phyloP scores from a whole-genome alignment of 2,329 filamentous ascomycete genomes.

The Cladosporium cucumerinum region DNA sequence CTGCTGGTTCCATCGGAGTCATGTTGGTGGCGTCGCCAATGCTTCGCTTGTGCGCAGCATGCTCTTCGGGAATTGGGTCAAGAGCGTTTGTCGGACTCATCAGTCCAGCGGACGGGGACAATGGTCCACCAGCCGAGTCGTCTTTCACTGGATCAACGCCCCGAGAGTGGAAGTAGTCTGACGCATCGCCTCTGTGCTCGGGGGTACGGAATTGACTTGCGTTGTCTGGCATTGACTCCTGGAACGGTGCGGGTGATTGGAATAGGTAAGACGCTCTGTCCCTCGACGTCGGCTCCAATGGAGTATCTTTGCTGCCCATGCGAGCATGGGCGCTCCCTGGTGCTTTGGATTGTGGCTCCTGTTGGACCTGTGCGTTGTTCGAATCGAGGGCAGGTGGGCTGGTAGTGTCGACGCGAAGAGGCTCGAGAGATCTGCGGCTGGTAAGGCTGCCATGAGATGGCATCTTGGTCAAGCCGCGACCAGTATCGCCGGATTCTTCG shows the following conservation, averaged over 20 bases:
- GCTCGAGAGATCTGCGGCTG: slow-evolving; percentile 30
- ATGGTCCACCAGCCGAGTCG: background rate
- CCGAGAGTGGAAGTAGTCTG: slow-evolving; percentile 18
- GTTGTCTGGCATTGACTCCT: background rate
- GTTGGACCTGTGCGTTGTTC: slow-evolving; percentile 23
- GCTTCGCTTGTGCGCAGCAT: slow-evolving; percentile 37
- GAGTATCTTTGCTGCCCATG: slow-evolving; percentile 30
- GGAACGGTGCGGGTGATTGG: slow-evolving; percentile 38
- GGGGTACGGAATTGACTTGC: background rate
- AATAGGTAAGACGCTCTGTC: slow-evolving; percentile 48
- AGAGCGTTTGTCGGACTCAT: slow-evolving; percentile 37
- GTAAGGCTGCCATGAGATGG: slow-evolving; percentile 30
- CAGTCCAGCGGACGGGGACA: slow-evolving; percentile 22
- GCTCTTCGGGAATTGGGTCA: slow-evolving; percentile 51
- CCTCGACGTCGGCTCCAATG: slow-evolving; percentile 43
- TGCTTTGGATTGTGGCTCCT: slow-evolving; percentile 14
- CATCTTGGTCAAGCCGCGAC: background rate
- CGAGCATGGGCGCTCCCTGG: slow-evolving; percentile 19
- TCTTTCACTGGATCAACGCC: background rate
- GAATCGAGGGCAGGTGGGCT: slow-evolving; percentile 21
- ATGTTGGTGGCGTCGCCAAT: slow-evolving; percentile 34
- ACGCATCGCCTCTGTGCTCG: slow-evolving; percentile 6
- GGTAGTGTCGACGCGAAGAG: slow-evolving; percentile 28
- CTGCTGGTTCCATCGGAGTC: slow-evolving; percentile 10
- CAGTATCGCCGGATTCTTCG: slow-evolving; percentile 13